These are phyloP conservation scores for Neurospora sp. DNA, from an alignment of 495 filamentous ascomycete genomes.

Conservation along the genomic window DNA sequence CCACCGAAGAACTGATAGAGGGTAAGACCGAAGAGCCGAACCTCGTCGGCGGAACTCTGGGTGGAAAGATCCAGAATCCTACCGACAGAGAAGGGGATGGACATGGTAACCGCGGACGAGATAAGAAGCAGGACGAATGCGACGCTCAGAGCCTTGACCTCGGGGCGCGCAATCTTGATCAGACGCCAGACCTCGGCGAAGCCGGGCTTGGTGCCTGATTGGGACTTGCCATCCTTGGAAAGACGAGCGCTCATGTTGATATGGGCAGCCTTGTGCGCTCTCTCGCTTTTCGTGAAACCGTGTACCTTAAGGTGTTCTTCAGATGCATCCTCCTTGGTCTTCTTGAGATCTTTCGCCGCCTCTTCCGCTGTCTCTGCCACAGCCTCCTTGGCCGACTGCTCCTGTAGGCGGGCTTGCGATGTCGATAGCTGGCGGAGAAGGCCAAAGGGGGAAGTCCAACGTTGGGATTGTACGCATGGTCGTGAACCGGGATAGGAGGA, in stretches of 20 bases:
- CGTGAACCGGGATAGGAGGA: neutral
- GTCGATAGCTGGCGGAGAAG: slow-evolving; percentile 22
- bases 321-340: slow-evolving; percentile 8
- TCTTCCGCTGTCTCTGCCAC: slow-evolving; percentile 4
- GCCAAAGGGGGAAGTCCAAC: slow-evolving; percentile 15
- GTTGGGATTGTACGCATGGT: neutral
- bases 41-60: slow-evolving; percentile 25
- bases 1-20: slow-evolving; percentile 29
- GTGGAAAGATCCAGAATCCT: slow-evolving; percentile 73
- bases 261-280: slow-evolving; percentile 77
- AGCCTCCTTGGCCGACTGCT: slow-evolving; percentile 4
- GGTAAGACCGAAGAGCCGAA: slow-evolving; percentile 24
- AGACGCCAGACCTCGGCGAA: slow-evolving; percentile 75
- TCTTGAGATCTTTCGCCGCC: slow-evolving; percentile 5
- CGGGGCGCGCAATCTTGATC: slow-evolving; percentile 78
- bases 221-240: slow-evolving; percentile 66
- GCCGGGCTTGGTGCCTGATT: slow-evolving; percentile 52
- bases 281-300: slow-evolving; percentile 44
- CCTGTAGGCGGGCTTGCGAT: slow-evolving; percentile 7
- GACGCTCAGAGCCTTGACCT: slow-evolving; percentile 63
- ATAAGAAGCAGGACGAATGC: slow-evolving; percentile 79
- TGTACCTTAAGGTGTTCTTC: slow-evolving; percentile 20
- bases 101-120: slow-evolving; percentile 85
- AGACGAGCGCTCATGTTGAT: slow-evolving; percentile 82
- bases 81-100: slow-evolving; percentile 90